phyloP scores from a whole-genome alignment of 2,329 filamentous ascomycete species.

The Cercospora sp. region DNA sequence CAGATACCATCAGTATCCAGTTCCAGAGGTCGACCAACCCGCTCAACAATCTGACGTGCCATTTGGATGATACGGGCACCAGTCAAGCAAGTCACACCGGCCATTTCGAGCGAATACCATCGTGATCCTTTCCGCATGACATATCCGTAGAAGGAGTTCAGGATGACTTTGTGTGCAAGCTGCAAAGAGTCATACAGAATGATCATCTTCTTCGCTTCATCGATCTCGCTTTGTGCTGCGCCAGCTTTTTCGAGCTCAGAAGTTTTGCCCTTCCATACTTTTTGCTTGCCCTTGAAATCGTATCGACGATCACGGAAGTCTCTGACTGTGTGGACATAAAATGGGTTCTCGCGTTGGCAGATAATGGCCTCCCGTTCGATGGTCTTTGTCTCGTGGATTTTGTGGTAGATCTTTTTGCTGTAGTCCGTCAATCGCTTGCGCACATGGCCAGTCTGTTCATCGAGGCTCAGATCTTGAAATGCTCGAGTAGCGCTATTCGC shows the following conservation, averaged over 20 bases:
- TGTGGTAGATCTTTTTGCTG: conserved; percentile 99
- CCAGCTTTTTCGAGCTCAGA: conserved; percentile 81
- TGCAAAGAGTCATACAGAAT: conserved; percentile 93
- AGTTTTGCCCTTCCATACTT: conserved; percentile 97
- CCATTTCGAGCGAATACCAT: conserved; percentile 99
- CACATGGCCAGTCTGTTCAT: conserved; percentile 78
- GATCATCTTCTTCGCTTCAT: conserved; percentile 98
- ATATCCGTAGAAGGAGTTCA: conserved; percentile 99
- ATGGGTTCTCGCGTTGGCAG: conserved; percentile 95
- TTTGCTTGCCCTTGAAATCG: conserved; percentile 97
- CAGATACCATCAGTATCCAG: conserved; percentile 98
- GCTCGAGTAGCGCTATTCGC: conserved; percentile 69
- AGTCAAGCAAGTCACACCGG: conserved; percentile 94
- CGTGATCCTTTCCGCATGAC: conserved; percentile 98
- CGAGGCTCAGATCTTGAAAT: conserved; percentile 76
- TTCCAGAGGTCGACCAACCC: conserved; percentile 88
- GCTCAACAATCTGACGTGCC: conserved; percentile 88
- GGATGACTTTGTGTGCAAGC: conserved; percentile 95
- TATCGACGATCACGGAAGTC: conserved; percentile 96
- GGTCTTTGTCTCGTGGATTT: conserved; percentile 92
- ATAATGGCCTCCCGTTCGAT: conserved; percentile 96
- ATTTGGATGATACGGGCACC: conserved; percentile 96
- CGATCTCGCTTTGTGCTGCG: conserved; percentile 73
- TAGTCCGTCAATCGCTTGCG: conserved; percentile 89
- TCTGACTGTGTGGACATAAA: conserved; percentile 95